These are phyloP conservation scores for Gamarada debralockiae DNA, from an alignment of 495 filamentous ascomycete genomes.

Conservation along the genomic window DNA sequence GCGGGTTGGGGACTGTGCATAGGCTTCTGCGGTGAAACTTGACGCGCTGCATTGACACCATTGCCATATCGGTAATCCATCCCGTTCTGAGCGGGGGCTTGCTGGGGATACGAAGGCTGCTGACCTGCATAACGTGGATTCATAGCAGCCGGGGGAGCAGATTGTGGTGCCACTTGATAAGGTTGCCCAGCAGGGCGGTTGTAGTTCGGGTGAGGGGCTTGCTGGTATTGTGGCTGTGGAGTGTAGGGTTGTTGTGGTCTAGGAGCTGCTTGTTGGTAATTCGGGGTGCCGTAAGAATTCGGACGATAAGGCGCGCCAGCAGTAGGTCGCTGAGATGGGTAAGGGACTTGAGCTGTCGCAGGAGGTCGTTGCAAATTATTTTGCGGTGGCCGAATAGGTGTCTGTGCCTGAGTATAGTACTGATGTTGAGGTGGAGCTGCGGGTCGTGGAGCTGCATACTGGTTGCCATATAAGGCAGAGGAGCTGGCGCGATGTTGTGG, in stretches of 20 bases:
- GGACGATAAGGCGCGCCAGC: constrained; percentile 18
- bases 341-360: constrained; percentile 16
- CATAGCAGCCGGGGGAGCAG: constrained; percentile 12
- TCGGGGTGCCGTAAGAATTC: constrained; percentile 9
- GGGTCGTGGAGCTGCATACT: constrained; percentile 18
- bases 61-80: constrained; percentile 22
- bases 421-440: constrained; percentile 6
- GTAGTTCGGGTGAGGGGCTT: constrained; percentile 14
- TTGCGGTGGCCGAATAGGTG: constrained; percentile 16
- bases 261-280: constrained; percentile 17
- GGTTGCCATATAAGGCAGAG: constrained; percentile 23
- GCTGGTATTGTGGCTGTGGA: constrained; percentile 14
- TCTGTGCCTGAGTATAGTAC: constrained; percentile 19
- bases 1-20: constrained; percentile 20
- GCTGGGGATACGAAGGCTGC: constrained; percentile 11
- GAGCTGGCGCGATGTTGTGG: constrained; percentile 18
- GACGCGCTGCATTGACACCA: constrained; percentile 8
- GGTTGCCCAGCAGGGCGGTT: constrained; percentile 13
- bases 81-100: constrained; percentile 17
- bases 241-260: constrained; percentile 19
- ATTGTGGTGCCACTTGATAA: constrained; percentile 18
- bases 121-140: constrained; percentile 21
- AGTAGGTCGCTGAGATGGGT: constrained; percentile 18
- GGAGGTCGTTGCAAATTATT: constrained; percentile 17
- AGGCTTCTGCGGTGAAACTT: constrained; percentile 24